Percentiles rank a stretch among this genome's conserved stretches.
phyloP scores from a whole-genome alignment of 306 rosid species.

The Pyrus communis region DNA sequence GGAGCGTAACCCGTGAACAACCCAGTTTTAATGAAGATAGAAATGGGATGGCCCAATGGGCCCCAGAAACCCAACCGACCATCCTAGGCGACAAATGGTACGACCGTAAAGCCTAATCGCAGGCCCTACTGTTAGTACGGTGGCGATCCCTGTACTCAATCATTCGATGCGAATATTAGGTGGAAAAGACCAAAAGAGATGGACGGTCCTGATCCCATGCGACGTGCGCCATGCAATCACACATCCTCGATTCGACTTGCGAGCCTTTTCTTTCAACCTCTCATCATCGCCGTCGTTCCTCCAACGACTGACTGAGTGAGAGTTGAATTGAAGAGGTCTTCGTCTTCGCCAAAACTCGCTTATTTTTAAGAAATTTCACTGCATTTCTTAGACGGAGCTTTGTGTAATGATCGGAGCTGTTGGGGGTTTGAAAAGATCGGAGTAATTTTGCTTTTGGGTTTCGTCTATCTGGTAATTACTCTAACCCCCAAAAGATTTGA shows the following conservation, averaged over 20 bases:
- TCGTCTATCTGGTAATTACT: not conserved
- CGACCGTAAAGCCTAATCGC: not conserved
- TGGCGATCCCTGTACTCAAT: not conserved
- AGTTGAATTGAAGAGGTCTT: not conserved
- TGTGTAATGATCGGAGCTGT: not conserved
- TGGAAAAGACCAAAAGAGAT: not conserved
- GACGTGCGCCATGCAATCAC: not conserved
- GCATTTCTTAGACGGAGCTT: not conserved
- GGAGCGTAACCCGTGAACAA: too few species aligned
- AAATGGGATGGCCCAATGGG: not conserved
- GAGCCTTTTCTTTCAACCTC: not conserved
- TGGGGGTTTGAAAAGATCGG: not conserved
- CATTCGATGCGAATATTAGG: not conserved
- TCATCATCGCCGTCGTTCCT: not conserved
- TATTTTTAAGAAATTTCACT: not conserved
- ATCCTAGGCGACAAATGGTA: not conserved
- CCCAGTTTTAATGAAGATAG: not conserved
- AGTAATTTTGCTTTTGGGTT: not conserved
- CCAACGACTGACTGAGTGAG: not conserved
- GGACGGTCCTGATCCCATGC: not conserved
- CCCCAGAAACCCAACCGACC: not conserved
- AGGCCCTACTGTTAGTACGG: not conserved
- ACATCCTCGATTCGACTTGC: not conserved
- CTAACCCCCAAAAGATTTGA: not conserved
- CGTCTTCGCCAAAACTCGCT: not conserved